These are phyloP conservation scores for Bipolaris sorokiniana DNA, from an alignment of 2,329 filamentous ascomycete species.

Conservation along the genomic window DNA sequence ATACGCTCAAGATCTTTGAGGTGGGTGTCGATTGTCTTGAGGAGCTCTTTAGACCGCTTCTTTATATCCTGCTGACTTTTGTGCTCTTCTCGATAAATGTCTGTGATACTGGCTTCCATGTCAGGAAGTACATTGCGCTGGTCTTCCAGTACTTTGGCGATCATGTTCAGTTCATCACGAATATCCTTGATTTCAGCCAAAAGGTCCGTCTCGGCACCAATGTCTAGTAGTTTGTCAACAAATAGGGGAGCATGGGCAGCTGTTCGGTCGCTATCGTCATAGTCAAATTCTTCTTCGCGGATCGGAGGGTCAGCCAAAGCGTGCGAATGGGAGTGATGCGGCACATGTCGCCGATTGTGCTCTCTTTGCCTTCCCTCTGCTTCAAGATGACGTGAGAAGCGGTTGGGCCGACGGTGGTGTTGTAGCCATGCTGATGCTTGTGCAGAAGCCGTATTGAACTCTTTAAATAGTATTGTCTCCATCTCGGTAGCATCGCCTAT, in stretches of 20 bases:
- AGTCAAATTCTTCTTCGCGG: conserved; percentile 41
- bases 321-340: conserved; percentile 40
- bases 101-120: conserved; percentile 54
- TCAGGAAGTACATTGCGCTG: conserved; percentile 57
- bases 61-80: conserved; percentile 56
- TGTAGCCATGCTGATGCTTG: conserved; percentile 63
- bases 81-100: conserved; percentile 47
- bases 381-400: conserved; percentile 47
- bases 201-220: conserved; percentile 65
- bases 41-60: conserved; percentile 62
- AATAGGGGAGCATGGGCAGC: conserved; percentile 51
- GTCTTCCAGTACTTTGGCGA: conserved; percentile 59
- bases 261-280: conserved; percentile 32
- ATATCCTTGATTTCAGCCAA: conserved; percentile 71
- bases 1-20: conserved; percentile 67
- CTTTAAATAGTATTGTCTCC: conserved; percentile 65
- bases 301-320: conserved; percentile 32
- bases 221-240: conserved; percentile 64
- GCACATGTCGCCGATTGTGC: conserved; percentile 34
- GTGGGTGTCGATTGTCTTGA: conserved; percentile 63
- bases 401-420: conserved; percentile 53
- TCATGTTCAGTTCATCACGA: conserved; percentile 70
- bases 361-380: conserved; percentile 42
- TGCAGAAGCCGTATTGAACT: conserved; percentile 65
- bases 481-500: conserved; percentile 59